Evolutionary conservation across 495 filamentous ascomycete genomes (phyloP).

Genomic region (Neurospora sp.): DNA sequence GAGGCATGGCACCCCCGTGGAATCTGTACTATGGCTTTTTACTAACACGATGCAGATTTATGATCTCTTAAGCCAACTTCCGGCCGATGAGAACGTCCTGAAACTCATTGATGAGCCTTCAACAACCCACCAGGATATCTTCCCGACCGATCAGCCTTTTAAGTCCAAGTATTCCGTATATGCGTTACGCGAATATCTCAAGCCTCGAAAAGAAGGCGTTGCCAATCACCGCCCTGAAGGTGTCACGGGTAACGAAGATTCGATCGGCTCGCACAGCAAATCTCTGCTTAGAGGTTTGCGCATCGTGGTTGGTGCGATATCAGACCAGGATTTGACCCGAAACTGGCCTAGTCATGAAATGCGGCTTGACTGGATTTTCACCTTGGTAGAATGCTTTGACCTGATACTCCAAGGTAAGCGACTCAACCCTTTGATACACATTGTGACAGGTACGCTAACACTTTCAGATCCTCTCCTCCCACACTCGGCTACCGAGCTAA

Average conservation of each 20-base stretch:
- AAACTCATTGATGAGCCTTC: conserved; percentile 46
- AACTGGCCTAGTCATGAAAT: conserved; percentile 29
- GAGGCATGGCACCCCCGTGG: conserved; percentile 36
- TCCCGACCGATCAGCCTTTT: conserved; percentile 61
- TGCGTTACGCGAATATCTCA: conserved; percentile 44
- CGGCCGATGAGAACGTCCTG: conserved; percentile 53
- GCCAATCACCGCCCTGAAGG: background rate
- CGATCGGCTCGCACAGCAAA: conserved; percentile 16
- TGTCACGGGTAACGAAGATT: background rate
- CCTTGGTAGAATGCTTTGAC: conserved; percentile 32
- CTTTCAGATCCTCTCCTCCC: conserved; percentile 14
- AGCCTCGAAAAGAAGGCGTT: conserved; percentile 1
- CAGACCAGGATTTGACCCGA: conserved; percentile 29
- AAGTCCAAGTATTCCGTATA: conserved; percentile 65
- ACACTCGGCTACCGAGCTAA: conserved; percentile 11
- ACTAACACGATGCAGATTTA: conserved; percentile 48
- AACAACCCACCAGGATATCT: conserved; percentile 46
- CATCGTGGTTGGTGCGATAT: conserved; percentile 38
- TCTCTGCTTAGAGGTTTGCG: conserved; percentile 28
- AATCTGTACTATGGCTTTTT: background rate
- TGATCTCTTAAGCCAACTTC: conserved; percentile 63
- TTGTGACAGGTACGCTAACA: background rate
- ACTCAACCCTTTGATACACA: background rate
- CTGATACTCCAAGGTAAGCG: conserved; percentile 33
- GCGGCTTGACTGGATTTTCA: conserved; percentile 29